Evolutionary conservation across 2,329 filamentous ascomycete genomes (phyloP), one percentile per base, ranked within the genome.

Genomic region (Colletotrichum melonis): DNA sequence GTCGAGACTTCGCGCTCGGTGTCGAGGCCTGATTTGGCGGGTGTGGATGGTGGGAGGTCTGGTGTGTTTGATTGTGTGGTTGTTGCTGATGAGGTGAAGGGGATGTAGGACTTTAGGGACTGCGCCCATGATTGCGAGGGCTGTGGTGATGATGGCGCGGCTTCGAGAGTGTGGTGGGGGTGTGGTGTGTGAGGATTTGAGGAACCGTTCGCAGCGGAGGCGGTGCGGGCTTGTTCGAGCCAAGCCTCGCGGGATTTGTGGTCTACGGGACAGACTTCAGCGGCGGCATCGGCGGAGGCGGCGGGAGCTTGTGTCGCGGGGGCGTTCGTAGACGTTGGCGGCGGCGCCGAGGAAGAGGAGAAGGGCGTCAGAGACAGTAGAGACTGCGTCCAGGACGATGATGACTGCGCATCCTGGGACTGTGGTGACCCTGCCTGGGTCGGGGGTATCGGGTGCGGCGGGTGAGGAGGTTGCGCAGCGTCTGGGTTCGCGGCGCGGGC

Each of bases 181-280:
- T 79, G 75, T 54, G 76, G 67, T 38, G 74, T 11, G 49, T 73
- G 56, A 57, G 77, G 24, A 78, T 76, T 67, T 79, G 81, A 75
- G 80, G 82, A 66, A 9, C 77, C 64, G 62, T 78, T 80, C 77
- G 83, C 76, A 75, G 82, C 76, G 78, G 83, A 83, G 82, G 88
- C 84, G 80, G 90, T 83, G 75, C 84, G 86, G 54, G 92, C 91
- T 80, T 94, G 91, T 70, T 89, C 87, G 49, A 98, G 89, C 96
- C 96, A 99, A 78, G 93, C 91, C 78, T 95, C 93, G 78, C 97
- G 93, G 65, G 95, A 93, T 79, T 94, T 94, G 84, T 95, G 93
- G 84, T 98, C 95, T 79, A 98, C 95, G 5, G 97, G 97, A 79
- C 97, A 98, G 71, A 87, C 87, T 76, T 80, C 80, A 59, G 80